A percentile compares a stretch with the other conserved stretches of the same genome.
phyloP scores from a whole-genome alignment of 2,329 filamentous ascomycete genomes.

The Exophiala mesophila region DNA sequence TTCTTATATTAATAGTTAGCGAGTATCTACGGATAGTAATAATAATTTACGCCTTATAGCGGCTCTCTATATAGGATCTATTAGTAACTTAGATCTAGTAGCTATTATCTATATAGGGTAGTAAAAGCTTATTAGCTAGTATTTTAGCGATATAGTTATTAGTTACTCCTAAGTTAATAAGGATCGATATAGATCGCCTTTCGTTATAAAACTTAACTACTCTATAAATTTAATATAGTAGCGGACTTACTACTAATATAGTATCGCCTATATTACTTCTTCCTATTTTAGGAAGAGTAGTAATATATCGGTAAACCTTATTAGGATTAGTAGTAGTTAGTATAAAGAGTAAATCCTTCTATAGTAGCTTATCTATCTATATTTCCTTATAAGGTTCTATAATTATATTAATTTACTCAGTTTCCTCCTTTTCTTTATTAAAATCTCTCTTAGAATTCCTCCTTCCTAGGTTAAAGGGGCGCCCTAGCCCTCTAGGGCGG shows the following conservation, averaged over 20 bases:
- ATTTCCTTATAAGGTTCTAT: too few species aligned
- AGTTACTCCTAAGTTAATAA: not conserved
- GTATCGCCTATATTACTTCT: too few species aligned
- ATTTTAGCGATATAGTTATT: not conserved
- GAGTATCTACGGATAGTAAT: not conserved
- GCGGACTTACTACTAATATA: too few species aligned
- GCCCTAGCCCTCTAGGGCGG: too few species aligned
- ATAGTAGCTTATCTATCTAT: not conserved
- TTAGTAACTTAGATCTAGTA: not conserved
- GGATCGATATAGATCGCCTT: not conserved
- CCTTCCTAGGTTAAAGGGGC: too few species aligned
- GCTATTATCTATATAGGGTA: not conserved
- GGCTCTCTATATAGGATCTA: not conserved
- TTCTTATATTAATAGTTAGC: not conserved
- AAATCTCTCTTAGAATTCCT: too few species aligned
- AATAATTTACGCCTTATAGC: not conserved
- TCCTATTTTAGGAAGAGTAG: too few species aligned
- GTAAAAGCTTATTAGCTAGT: not conserved
- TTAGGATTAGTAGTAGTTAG: not conserved
- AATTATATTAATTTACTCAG: too few species aligned
- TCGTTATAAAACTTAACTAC: not conserved
- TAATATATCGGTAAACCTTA: too few species aligned
- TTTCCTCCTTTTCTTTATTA: too few species aligned
- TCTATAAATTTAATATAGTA: not conserved
- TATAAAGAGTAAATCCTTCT: not conserved